Evolutionary conservation across 495 filamentous ascomycete genomes (phyloP).

Genomic region (Halenospora varia): DNA sequence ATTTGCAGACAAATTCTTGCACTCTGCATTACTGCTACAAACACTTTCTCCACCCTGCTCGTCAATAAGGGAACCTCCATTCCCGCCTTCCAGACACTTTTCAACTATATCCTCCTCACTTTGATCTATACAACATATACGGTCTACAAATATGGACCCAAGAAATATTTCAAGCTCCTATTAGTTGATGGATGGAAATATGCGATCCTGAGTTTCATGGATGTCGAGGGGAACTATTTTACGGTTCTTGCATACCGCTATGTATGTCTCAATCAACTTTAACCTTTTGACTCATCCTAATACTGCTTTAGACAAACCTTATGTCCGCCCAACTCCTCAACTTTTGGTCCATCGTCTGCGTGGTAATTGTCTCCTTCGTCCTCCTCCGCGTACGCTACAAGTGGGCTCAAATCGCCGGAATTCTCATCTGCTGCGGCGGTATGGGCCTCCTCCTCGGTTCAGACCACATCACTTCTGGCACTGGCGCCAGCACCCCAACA

Average conservation of each 20-base stretch:
- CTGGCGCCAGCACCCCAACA: constrained; percentile 58
- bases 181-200: constrained; percentile 85
- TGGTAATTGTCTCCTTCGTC: constrained; percentile 78
- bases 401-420: constrained; percentile 74
- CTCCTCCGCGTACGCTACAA: constrained; percentile 88
- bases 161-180: constrained; percentile 60
- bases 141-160: constrained; percentile 75
- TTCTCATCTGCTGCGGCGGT: constrained; percentile 86
- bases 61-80: constrained; percentile 66
- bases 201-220: constrained; percentile 84
- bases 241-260: constrained; percentile 91
- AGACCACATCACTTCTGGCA: constrained; percentile 74
- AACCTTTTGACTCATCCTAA: background rate
- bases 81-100: constrained; percentile 94
- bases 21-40: constrained; percentile 83
- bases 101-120: constrained; percentile 86
- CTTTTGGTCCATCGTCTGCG: constrained; percentile 97
- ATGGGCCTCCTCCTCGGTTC: constrained; percentile 85
- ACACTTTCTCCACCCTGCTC: constrained; percentile 82
- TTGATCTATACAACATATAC: constrained; percentile 79
- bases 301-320: constrained; percentile 10
- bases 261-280: constrained; percentile 59
- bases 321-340: constrained; percentile 87
- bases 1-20: constrained; percentile 69
- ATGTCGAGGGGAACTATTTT: constrained; percentile 98